Conservation (phyloP, 2,329 filamentous ascomycete species). For the Sporothrix brunneoviolacea region DNA sequence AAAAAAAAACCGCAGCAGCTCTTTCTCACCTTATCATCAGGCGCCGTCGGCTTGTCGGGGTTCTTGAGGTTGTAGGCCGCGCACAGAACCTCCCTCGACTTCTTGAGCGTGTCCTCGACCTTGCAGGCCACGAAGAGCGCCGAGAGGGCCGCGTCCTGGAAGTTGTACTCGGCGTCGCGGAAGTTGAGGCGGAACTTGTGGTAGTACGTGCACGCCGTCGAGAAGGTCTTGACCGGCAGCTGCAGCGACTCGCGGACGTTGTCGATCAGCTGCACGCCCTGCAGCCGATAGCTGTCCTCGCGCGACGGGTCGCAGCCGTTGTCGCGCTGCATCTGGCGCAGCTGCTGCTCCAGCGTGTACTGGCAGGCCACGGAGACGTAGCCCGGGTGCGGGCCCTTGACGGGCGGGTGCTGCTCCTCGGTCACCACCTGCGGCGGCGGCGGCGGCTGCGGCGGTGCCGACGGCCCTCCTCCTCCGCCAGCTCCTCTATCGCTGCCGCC, state of each 20-base stretch:
- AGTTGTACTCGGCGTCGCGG: conserved; percentile 79
- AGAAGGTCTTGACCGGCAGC: conserved; percentile 86
- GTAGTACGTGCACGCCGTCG: conserved; percentile 86
- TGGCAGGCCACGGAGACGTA: conserved; percentile 49
- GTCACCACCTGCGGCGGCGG: conserved; percentile 2
- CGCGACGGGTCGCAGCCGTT: conserved; percentile 67
- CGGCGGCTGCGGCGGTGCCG: background rate
- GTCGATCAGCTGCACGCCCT: conserved; percentile 85
- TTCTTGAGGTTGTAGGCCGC: conserved; percentile 81
- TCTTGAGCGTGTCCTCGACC: conserved; percentile 96
- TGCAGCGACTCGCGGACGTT: conserved; percentile 71
- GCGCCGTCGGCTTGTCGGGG: conserved; percentile 58
- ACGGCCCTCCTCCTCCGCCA: background rate
- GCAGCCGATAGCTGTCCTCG: conserved; percentile 73
- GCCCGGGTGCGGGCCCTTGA: conserved; percentile 31
- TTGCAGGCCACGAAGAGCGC: conserved; percentile 92
- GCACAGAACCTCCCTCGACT: conserved; percentile 86
- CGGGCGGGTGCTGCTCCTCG: conserved; percentile 15
- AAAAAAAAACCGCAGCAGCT: background rate
- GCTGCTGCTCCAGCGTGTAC: conserved; percentile 75
- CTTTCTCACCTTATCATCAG: conserved; percentile 66
- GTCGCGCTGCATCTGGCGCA: conserved; percentile 64
- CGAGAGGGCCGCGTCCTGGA: conserved; percentile 77
- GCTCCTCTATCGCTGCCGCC: background rate
- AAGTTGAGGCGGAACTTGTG: conserved; percentile 88